A percentile compares a stretch with the other conserved stretches of the same genome.
Conservation (phyloP, 371 early-diverging fungal genomes). For the Apophysomyces elegans region DNA sequence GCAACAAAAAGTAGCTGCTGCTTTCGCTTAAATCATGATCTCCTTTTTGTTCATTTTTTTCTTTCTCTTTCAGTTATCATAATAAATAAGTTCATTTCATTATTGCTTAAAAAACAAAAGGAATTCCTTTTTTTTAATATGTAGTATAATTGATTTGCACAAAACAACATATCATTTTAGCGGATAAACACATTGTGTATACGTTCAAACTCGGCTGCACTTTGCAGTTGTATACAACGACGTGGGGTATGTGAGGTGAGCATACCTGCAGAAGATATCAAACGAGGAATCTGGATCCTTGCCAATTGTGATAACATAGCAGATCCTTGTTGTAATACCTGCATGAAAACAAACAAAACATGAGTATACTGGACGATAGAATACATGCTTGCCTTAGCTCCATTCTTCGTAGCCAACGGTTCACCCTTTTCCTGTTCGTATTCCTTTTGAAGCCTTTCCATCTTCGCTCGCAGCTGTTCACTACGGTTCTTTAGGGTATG, state of each 20-base stretch:
- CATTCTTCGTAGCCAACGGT: background rate
- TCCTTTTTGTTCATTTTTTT: background rate
- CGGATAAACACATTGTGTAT: conserved; percentile 43
- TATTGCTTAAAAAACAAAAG: conserved; percentile 2
- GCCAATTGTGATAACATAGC: conserved; percentile 17
- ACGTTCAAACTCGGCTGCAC: conserved; percentile 40
- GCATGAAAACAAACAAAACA: background rate
- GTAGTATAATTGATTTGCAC: background rate
- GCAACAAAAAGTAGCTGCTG: background rate
- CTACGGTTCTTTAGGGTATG: conserved; percentile 68
- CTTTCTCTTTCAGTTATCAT: background rate
- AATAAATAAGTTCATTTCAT: background rate
- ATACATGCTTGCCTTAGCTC: conserved; percentile 6
- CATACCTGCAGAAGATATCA: conserved; percentile 10
- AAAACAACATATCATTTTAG: conserved; percentile 19
- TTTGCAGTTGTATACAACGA: conserved; percentile 33
- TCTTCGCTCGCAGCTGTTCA: conserved; percentile 55
- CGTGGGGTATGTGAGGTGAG: conserved; percentile 7
- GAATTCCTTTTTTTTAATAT: conserved; percentile 3
- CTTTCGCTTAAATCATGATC: background rate
- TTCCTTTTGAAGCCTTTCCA: conserved; percentile 23
- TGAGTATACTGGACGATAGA: background rate
- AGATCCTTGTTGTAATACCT: conserved; percentile 4
- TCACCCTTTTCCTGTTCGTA: conserved; percentile 4
- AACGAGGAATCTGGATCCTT: conserved; percentile 27